Conservation (phyloP, 345 rosid genomes). For the Excoecaria cochinchinensis region DNA sequence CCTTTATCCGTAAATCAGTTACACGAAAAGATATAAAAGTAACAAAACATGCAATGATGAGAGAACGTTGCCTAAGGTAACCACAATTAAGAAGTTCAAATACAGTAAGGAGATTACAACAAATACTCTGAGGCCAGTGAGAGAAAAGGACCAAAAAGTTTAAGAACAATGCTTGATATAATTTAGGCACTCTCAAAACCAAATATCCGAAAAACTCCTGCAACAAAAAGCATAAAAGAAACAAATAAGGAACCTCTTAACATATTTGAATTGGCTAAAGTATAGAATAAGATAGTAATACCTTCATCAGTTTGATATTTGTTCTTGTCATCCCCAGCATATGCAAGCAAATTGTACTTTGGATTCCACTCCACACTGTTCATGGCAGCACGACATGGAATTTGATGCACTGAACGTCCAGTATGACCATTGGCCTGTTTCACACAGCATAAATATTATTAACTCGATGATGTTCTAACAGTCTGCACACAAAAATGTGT, state of each 20-base stretch:
- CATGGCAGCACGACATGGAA: slow-evolving; percentile 96
- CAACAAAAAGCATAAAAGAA: slow-evolving; percentile 19
- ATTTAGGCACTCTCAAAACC: slow-evolving; percentile 71
- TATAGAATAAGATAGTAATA: slow-evolving; percentile 14
- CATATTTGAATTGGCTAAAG: neutral
- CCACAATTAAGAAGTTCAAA: neutral
- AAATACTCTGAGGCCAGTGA: neutral
- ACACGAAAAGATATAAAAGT: too few species aligned
- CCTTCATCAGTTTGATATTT: slow-evolving; percentile 94
- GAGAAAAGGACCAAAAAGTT: neutral
- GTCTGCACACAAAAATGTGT: neutral
- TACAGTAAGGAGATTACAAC: neutral
- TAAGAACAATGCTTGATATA: neutral
- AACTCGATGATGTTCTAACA: neutral
- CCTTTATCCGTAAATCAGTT: too few species aligned
- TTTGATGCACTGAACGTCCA: slow-evolving; percentile 85
- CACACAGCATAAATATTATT: slow-evolving; percentile 10
- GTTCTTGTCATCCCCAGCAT: slow-evolving; percentile 97
- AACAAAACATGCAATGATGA: too few species aligned
- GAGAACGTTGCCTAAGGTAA: too few species aligned
- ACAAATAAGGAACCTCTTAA: neutral
- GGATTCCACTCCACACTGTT: slow-evolving; percentile 99
- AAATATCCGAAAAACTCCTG: slow-evolving; percentile 90
- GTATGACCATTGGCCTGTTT: slow-evolving; percentile 85
- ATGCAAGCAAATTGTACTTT: slow-evolving; percentile 85